Evolutionary conservation across 2,329 filamentous ascomycete species (phyloP).

Genomic region (Magnaporthiopsis incrustans): DNA sequence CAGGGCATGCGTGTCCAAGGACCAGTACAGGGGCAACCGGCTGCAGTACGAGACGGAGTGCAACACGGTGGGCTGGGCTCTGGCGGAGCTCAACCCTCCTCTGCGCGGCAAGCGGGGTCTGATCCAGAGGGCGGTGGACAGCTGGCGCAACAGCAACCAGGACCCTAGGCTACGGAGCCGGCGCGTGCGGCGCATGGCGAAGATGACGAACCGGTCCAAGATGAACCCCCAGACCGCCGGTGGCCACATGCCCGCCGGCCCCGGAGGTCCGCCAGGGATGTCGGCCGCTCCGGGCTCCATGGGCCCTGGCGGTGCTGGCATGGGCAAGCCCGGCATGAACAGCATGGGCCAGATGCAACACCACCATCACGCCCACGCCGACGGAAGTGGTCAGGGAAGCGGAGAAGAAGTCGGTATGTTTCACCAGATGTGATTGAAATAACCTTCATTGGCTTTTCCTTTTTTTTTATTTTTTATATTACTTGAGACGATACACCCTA

Average conservation of each 20-base stretch:
- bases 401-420: constrained; percentile 96
- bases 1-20: constrained; percentile 86
- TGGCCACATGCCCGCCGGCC: constrained; percentile 21
- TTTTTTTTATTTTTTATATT: constrained; percentile 24
- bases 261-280: constrained; percentile 52
- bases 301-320: constrained; percentile 44
- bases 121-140: constrained; percentile 95
- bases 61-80: constrained; percentile 98
- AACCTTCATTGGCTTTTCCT: constrained; percentile 18
- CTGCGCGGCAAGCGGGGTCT: constrained; percentile 88
- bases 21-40: constrained; percentile 92
- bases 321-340: constrained; percentile 59
- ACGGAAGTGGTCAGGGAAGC: constrained; percentile 58
- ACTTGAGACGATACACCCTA: constrained; percentile 2
- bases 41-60: constrained; percentile 97
- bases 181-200: constrained; percentile 88
- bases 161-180: constrained; percentile 85
- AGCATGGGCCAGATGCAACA: constrained; percentile 66
- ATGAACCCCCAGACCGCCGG: constrained; percentile 33
- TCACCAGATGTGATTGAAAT: constrained; percentile 71
- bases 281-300: constrained; percentile 54
- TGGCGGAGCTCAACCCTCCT: constrained; percentile 86
- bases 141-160: constrained; percentile 98
- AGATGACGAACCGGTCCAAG: constrained; percentile 67
- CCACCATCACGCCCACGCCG: constrained; percentile 58